Evolutionary conservation across 2,329 filamentous ascomycete species (phyloP).

Genomic region (Neonectria faginata): DNA sequence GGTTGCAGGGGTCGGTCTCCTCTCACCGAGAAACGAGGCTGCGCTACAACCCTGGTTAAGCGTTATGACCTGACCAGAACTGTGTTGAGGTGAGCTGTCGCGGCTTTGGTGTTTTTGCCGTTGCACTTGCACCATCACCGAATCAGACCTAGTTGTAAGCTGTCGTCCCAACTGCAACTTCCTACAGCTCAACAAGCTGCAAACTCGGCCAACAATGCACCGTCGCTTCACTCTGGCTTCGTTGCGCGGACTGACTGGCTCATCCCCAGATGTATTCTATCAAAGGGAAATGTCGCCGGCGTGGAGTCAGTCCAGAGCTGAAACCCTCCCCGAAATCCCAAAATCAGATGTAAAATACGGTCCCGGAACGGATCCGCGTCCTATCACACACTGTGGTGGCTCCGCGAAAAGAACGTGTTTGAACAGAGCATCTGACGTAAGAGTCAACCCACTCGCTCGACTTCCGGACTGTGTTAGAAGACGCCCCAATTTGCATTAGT

Average conservation of each 20-base stretch:
- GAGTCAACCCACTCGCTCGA: constrained; percentile 28
- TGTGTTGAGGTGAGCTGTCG: constrained; percentile 28
- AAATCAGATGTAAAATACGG: constrained; percentile 9
- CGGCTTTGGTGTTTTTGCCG: constrained; percentile 1
- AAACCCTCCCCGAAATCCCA: constrained; percentile 2
- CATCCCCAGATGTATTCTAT: not conserved
- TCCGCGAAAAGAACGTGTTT: constrained; percentile 32
- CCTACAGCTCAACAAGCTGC: constrained; percentile 13
- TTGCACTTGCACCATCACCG: constrained; percentile 15
- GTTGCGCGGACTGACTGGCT: not conserved
- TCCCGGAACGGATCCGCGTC: constrained; percentile 26
- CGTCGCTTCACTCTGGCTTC: not conserved
- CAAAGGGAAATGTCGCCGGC: constrained; percentile 1
- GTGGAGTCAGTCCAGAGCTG: not conserved
- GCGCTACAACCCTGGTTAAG: constrained; percentile 1
- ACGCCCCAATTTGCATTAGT: constrained; percentile 18
- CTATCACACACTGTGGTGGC: constrained; percentile 18
- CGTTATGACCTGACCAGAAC: constrained; percentile 13
- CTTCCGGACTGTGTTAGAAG: constrained; percentile 18
- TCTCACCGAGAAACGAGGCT: constrained; percentile 30
- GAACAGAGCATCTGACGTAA: constrained; percentile 36
- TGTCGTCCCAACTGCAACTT: not conserved
- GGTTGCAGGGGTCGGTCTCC: constrained; percentile 14
- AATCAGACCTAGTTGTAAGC: not conserved
- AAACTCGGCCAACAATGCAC: constrained; percentile 13